phyloP scores from a whole-genome alignment of 108 stramenopile species.

The Skeletonema costatum region DNA sequence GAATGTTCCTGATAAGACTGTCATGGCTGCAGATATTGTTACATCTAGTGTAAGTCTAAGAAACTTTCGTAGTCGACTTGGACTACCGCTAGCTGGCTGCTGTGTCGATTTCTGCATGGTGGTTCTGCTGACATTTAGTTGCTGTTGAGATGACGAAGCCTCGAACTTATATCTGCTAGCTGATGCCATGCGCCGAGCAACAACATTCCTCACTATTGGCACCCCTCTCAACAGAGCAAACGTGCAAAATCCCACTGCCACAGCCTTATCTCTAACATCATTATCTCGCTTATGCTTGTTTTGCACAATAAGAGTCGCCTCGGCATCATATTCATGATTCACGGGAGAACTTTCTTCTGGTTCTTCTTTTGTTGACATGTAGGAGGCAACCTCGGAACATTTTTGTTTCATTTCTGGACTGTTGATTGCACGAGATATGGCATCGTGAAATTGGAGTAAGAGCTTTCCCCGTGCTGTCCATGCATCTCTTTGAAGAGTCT shows the following conservation, averaged over 20 bases:
- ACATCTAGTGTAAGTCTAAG: constrained; percentile 18
- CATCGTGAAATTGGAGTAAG: constrained; percentile 36
- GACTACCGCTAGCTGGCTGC: not conserved
- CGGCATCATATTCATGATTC: constrained; percentile 28
- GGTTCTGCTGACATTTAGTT: not conserved
- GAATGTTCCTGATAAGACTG: constrained; percentile 33
- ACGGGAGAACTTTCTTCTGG: not conserved
- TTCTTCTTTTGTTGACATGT: constrained; percentile 7
- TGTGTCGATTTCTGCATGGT: not conserved
- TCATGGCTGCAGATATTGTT: constrained; percentile 21
- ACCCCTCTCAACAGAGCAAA: constrained; percentile 23
- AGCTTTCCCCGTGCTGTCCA: constrained; percentile 45
- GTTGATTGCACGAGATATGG: constrained; percentile 37
- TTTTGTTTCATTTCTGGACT: constrained; percentile 40
- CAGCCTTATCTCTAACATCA: constrained; percentile 18
- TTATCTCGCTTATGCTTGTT: constrained; percentile 36
- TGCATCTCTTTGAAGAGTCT: constrained; percentile 22
- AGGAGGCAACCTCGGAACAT: constrained; percentile 21
- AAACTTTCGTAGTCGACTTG: constrained; percentile 16
- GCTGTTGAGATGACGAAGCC: not conserved
- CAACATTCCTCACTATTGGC: not conserved
- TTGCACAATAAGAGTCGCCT: constrained; percentile 34
- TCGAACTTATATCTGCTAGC: constrained; percentile 7
- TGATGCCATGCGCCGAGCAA: not conserved
- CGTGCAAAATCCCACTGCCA: constrained; percentile 19